phyloP scores from a whole-genome alignment of 2,329 filamentous ascomycete genomes.

The Alternaria conjuncta region DNA sequence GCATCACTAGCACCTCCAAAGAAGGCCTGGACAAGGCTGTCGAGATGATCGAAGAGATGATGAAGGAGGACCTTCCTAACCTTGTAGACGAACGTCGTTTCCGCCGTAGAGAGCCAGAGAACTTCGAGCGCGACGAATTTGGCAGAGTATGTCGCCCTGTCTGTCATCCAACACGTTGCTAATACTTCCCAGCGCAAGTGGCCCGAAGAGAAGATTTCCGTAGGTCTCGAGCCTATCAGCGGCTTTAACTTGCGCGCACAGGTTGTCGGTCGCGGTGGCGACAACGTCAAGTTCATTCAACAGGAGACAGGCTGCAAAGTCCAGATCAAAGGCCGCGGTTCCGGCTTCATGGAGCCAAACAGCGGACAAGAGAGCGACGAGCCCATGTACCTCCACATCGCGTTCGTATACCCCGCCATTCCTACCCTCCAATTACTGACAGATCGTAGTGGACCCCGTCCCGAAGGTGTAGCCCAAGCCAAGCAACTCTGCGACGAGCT shows the following conservation, averaged over 20 bases:
- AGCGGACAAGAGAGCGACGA: constrained; percentile 94
- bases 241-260: constrained; percentile 97
- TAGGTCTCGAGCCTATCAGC: constrained; percentile 86
- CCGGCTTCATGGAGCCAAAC: constrained; percentile 87
- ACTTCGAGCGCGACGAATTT: constrained; percentile 86
- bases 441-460: constrained; percentile 75
- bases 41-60: constrained; percentile 87
- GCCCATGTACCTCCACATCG: constrained; percentile 94
- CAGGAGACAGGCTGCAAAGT: constrained; percentile 93
- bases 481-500: constrained; percentile 90
- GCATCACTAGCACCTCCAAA: constrained; percentile 91
- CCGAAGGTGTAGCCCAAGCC: constrained; percentile 82
- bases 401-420: constrained; percentile 62
- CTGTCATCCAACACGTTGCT: constrained; percentile 19
- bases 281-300: constrained; percentile 98
- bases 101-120: constrained; percentile 79
- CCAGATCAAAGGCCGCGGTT: constrained; percentile 96
- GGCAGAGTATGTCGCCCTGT: constrained; percentile 70
- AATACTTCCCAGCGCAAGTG: constrained; percentile 79
- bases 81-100: constrained; percentile 94
- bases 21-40: constrained; percentile 90
- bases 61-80: constrained; percentile 94
- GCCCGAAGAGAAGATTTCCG: constrained; percentile 94
- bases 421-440: constrained; percentile 16
- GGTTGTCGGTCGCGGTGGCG: constrained; percentile 91